These are phyloP conservation scores for Dryas alaskensis DNA, from an alignment of 306 rosid species.

Conservation along the genomic window DNA sequence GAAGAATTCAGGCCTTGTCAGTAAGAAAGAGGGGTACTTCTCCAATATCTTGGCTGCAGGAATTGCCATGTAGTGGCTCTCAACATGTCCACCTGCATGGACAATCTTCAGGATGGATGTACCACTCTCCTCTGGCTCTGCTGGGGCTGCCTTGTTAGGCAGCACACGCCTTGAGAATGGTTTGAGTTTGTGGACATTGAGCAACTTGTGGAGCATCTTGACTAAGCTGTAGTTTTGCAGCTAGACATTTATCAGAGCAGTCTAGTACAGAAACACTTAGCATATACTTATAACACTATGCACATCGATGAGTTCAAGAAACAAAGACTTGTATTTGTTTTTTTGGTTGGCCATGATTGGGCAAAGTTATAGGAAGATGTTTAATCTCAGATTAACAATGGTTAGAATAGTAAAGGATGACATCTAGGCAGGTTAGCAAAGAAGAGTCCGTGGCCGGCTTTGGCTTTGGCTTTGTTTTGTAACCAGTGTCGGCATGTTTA, in stretches of 20 bases:
- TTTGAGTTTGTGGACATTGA: slow-evolving; percentile 8
- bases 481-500: neutral
- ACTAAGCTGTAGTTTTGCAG: neutral
- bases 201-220: slow-evolving; percentile 21
- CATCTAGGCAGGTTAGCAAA: neutral
- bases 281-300: neutral
- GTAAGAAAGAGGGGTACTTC: slow-evolving; percentile 32
- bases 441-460: neutral
- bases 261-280: neutral
- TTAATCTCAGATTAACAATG: neutral
- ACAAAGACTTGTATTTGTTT: neutral
- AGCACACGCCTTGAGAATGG: neutral
- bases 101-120: slow-evolving; percentile 23
- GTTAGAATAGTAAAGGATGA: neutral
- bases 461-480: neutral
- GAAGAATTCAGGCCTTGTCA: slow-evolving; percentile 29
- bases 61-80: slow-evolving; percentile 33
- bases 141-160: neutral
- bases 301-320: slow-evolving; percentile 13
- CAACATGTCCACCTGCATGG: slow-evolving; percentile 30
- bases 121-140: neutral
- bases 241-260: neutral
- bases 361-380: neutral
- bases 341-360: neutral
- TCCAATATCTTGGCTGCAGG: slow-evolving; percentile 31